phyloP scores from a whole-genome alignment of 768 basidiomycete species.

The Trametes meyenii region DNA sequence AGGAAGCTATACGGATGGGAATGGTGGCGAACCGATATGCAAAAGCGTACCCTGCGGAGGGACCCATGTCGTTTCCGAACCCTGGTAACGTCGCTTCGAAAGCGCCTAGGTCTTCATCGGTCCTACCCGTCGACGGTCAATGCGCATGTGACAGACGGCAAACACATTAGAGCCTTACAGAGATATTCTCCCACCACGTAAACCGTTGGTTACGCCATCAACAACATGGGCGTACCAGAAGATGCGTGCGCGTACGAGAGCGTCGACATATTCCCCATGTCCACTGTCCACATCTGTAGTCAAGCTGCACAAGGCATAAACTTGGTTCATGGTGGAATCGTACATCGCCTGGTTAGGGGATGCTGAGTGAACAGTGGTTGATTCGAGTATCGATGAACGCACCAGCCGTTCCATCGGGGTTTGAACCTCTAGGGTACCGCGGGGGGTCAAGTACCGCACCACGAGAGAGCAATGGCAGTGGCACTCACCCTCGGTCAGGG shows the following conservation, averaged over 20 bases:
- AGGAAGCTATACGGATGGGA: constrained; percentile 73
- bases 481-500: constrained; percentile 78
- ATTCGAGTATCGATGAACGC: constrained; percentile 7
- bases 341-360: constrained; percentile 60
- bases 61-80: constrained; percentile 20
- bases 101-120: constrained; percentile 72
- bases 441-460: constrained; percentile 7
- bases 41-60: constrained; percentile 51
- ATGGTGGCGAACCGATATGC: constrained; percentile 64
- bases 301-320: constrained; percentile 71
- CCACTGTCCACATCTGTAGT: constrained; percentile 52
- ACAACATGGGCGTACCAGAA: constrained; percentile 91
- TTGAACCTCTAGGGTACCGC: constrained; percentile 41
- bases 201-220: constrained; percentile 80
- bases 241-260: constrained; percentile 68
- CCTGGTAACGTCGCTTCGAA: constrained; percentile 65
- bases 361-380: not conserved
- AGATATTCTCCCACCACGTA: constrained; percentile 82
- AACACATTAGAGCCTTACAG: constrained; percentile 55
- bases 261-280: constrained; percentile 57
- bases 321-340: constrained; percentile 82
- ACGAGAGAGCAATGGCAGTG: not conserved
- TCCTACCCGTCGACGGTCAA: constrained; percentile 41
- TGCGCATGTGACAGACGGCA: not conserved
- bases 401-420: constrained; percentile 49